Evolutionary conservation across 148 eudicot genomes (phyloP).

Genomic region (Chenopodium formosanum): DNA sequence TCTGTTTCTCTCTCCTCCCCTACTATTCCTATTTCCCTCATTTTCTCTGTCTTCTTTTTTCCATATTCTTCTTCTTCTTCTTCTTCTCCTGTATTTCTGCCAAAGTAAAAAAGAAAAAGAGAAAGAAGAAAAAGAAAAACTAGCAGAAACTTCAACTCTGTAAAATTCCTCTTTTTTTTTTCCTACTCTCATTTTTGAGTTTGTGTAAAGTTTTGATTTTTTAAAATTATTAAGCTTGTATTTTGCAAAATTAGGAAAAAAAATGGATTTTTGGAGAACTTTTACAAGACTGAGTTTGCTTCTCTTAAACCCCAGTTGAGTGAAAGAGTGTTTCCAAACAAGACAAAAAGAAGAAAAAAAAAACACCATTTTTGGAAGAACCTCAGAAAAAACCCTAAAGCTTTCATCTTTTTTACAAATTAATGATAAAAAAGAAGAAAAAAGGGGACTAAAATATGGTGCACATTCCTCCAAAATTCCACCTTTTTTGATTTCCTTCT

Average conservation of each 20-base stretch:
- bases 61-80: neutral
- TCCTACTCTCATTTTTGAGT: neutral
- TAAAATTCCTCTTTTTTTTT: neutral
- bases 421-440: slow-evolving; percentile 31
- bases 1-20: neutral
- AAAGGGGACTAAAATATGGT: slow-evolving; percentile 23
- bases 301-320: slow-evolving; percentile 28
- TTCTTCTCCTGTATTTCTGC: neutral
- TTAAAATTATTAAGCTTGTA: neutral
- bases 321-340: neutral
- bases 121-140: neutral
- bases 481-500: slow-evolving; percentile 25
- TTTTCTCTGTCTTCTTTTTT: neutral
- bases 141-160: neutral
- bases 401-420: slow-evolving; percentile 30
- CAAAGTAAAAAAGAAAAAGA: neutral
- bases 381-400: slow-evolving; percentile 20
- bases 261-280: slow-evolving; percentile 34
- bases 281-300: slow-evolving; percentile 22
- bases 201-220: neutral
- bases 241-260: slow-evolving; percentile 12
- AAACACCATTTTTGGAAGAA: slow-evolving; percentile 24
- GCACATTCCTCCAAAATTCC: slow-evolving; percentile 26
- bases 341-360: slow-evolving; percentile 6
- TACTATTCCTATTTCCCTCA: neutral